Evolutionary conservation across 305 asterid species (phyloP).

Genomic region (Andrographis paniculata): DNA sequence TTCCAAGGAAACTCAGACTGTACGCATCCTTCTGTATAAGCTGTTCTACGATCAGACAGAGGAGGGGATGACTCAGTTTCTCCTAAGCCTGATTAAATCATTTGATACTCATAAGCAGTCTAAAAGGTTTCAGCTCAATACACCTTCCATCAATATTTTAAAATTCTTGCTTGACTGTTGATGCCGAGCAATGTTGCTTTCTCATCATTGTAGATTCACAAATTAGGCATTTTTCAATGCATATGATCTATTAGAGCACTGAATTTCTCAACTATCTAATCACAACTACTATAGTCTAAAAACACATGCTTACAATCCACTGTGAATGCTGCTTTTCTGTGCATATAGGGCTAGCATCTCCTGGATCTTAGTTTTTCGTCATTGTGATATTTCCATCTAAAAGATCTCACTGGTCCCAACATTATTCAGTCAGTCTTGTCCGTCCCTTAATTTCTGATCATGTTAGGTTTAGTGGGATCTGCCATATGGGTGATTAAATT

Average conservation of each 20-base stretch:
- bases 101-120: slow-evolving; percentile 84
- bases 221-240: not conserved
- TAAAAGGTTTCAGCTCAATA: slow-evolving; percentile 52
- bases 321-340: slow-evolving; percentile 3
- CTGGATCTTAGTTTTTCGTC: slow-evolving; percentile 10
- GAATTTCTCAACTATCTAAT: slow-evolving; percentile 7
- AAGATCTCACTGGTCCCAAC: slow-evolving; percentile 9
- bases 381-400: not conserved
- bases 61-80: slow-evolving; percentile 89
- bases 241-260: not conserved
- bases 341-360: slow-evolving; percentile 4
- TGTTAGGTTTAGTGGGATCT: not conserved
- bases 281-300: slow-evolving; percentile 8
- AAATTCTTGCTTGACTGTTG: slow-evolving; percentile 7
- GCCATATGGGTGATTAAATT: not conserved
- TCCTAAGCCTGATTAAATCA: slow-evolving; percentile 78
- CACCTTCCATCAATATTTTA: slow-evolving; percentile 2
- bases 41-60: slow-evolving; percentile 98
- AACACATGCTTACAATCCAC: slow-evolving; percentile 6
- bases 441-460: slow-evolving; percentile 4
- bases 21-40: slow-evolving; percentile 91
- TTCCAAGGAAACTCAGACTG: slow-evolving; percentile 84
- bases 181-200: slow-evolving; percentile 12
- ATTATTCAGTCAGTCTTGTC: slow-evolving; percentile 1
- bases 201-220: too few relatives aligned